Evolutionary conservation across 1,284 basidiomycete species (phyloP), one percentile per base, ranked within the genome.

Genomic region (Phlebopus sp.): DNA sequence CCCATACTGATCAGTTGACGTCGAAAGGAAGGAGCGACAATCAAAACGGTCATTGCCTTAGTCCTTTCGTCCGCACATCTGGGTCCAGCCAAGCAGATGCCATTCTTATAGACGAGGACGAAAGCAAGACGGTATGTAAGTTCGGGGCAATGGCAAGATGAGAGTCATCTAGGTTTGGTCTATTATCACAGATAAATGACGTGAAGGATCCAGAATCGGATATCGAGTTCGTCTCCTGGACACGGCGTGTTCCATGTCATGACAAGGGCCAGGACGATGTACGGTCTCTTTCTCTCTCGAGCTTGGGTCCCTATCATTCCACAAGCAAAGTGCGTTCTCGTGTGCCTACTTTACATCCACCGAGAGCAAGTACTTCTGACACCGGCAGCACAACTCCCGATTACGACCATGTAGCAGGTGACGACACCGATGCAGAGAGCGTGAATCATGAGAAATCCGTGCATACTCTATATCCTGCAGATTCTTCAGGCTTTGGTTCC

Each of bases 31-130:
- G 31, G 10, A 2, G 15, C 34, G 29, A 38, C 21, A 34, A 44
- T 45, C 45, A 49, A 2, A 21, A 8, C 23, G 27, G 18, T 11
- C 2, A 34, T 37, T 21, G 18, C 9, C 5, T 17, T 11, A 41
- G 51, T 25, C 37, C 29, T 17, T 41, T 23, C 11, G 23, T 18
- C 13, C 11, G 17, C 29, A 49, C 37, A 39, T 49, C 44, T 6
- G 59, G 57, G 25, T 37, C 35, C 21, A 59, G 41, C 6, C 41
- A 41, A 14, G 44, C 46, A 51, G 44, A 63, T 6, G 54, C 59
- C 38, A 63, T 63, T 35, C 1, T 49, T 41, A 46, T 59, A 32
- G 59, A 56, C 43, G 50, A 64, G 31, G 55, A 47, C 35, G 27
- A 29, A 1, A n/a, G 19, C 25, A 13, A 31, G 2, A 25, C 32